Evolutionary conservation across 108 stramenopile species (phyloP).

Genomic region (Nitzschia palea): DNA sequence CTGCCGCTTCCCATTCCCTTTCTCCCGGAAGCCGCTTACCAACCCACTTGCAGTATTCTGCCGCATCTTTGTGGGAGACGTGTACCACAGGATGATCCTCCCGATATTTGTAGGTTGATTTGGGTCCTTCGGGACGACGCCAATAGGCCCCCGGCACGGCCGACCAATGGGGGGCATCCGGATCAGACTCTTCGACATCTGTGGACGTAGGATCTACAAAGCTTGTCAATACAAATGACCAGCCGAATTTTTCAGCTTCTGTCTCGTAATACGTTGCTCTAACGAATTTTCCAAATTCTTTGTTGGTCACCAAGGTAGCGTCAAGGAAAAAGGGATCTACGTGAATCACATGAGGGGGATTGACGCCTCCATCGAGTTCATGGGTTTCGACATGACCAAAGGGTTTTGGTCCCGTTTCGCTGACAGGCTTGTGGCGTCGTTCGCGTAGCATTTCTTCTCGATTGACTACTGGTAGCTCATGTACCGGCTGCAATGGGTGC

Average conservation of each 20-base stretch:
- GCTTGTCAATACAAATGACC: slow-evolving; percentile 88
- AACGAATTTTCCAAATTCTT: slow-evolving; percentile 91
- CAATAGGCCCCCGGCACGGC: slow-evolving; percentile 91
- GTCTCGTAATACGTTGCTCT: slow-evolving; percentile 88
- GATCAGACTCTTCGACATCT: slow-evolving; percentile 65
- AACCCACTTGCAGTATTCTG: slow-evolving; percentile 92
- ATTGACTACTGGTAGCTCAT: slow-evolving; percentile 59
- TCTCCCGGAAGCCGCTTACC: slow-evolving; percentile 89
- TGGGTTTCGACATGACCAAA: slow-evolving; percentile 77
- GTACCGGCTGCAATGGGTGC: slow-evolving; percentile 46
- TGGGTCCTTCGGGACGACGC: slow-evolving; percentile 90
- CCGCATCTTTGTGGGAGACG: slow-evolving; percentile 91
- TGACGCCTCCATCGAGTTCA: slow-evolving; percentile 76
- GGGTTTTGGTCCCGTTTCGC: slow-evolving; percentile 58
- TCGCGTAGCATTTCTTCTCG: slow-evolving; percentile 64
- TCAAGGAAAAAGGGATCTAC: slow-evolving; percentile 88
- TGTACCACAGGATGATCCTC: slow-evolving; percentile 91
- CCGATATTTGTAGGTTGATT: slow-evolving; percentile 71
- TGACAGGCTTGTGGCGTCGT: slow-evolving; percentile 53
- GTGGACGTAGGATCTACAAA: slow-evolving; percentile 54
- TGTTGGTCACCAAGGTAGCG: slow-evolving; percentile 76
- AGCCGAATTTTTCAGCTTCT: slow-evolving; percentile 94
- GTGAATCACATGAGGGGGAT: slow-evolving; percentile 74
- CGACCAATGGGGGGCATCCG: slow-evolving; percentile 87
- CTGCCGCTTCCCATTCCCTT: slow-evolving; percentile 93